phyloP scores from a whole-genome alignment of 2,329 filamentous ascomycete species.

The Neonectria hederae region DNA sequence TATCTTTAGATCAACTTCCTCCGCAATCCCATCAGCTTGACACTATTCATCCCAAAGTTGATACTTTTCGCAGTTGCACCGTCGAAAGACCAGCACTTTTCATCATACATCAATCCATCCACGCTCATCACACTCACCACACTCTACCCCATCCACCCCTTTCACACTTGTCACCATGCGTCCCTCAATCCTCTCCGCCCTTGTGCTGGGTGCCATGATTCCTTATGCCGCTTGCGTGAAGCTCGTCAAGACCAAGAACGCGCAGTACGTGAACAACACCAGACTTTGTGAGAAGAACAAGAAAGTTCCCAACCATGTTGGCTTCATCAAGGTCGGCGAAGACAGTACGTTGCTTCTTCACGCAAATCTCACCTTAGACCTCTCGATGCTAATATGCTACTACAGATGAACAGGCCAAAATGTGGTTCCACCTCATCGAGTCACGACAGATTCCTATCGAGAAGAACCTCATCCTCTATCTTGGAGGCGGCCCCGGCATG shows the following conservation, averaged over 20 bases:
- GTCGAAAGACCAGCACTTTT: neutral
- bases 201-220: neutral
- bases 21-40: neutral
- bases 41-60: neutral
- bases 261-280: neutral
- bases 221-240: neutral
- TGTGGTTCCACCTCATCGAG: conserved; percentile 14
- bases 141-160: neutral
- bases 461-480: conserved; percentile 9
- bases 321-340: conserved; percentile 1
- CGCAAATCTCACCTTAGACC: neutral
- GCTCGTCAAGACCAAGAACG: neutral
- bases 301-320: neutral
- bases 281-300: neutral
- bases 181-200: neutral
- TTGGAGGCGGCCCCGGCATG: conserved; percentile 16
- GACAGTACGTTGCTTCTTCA: neutral
- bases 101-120: neutral
- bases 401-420: neutral
- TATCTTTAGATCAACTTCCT: neutral
- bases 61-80: neutral
- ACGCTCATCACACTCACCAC: too few relatives aligned
- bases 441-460: neutral
- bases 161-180: neutral
- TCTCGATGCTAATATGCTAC: neutral